Percentiles rank a stretch among this genome's conserved stretches.
These are phyloP conservation scores for Daldinia loculata DNA, from an alignment of 495 filamentous ascomycete genomes.

Conservation along the genomic window DNA sequence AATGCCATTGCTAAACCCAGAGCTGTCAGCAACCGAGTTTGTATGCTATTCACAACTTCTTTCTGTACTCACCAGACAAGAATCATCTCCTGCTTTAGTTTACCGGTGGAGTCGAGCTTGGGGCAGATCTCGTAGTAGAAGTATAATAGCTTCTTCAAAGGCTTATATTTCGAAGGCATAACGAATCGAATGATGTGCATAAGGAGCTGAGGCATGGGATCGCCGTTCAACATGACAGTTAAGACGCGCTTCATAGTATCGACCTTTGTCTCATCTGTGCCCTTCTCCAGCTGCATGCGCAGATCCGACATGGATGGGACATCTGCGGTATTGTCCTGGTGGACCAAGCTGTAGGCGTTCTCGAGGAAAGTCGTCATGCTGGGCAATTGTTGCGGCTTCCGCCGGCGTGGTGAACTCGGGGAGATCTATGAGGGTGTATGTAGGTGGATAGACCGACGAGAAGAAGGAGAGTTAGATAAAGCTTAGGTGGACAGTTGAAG, in stretches of 20 bases:
- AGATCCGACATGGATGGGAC: conserved; percentile 89
- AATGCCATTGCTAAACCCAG: conserved; percentile 82
- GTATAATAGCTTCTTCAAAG: conserved; percentile 97
- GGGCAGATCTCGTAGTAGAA: conserved; percentile 99
- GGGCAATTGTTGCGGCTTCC: conserved; percentile 50
- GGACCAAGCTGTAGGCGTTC: conserved; percentile 91
- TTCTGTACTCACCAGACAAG: conserved; percentile 83
- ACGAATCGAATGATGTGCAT: conserved; percentile 99
- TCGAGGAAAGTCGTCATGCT: conserved; percentile 96
- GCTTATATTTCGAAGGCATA: conserved; percentile 96
- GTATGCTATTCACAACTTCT: background rate
- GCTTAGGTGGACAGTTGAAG: conserved; percentile 2
- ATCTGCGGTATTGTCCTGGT: conserved; percentile 93
- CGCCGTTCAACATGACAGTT: conserved; percentile 97
- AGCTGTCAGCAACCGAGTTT: conserved; percentile 27
- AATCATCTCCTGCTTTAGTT: conserved; percentile 99
- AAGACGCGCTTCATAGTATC: conserved; percentile 99
- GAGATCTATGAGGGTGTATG: conserved; percentile 3
- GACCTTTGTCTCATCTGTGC: conserved; percentile 93
- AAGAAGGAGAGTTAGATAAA: background rate
- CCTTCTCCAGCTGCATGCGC: conserved; percentile 94
- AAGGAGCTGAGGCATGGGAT: conserved; percentile 91
- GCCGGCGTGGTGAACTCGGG: conserved; percentile 36
- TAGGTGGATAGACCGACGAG: background rate
- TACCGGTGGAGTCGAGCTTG: conserved; percentile 88